phyloP scores from a whole-genome alignment of 352 stramenopile genomes.

The Phytophthora parvispora region DNA sequence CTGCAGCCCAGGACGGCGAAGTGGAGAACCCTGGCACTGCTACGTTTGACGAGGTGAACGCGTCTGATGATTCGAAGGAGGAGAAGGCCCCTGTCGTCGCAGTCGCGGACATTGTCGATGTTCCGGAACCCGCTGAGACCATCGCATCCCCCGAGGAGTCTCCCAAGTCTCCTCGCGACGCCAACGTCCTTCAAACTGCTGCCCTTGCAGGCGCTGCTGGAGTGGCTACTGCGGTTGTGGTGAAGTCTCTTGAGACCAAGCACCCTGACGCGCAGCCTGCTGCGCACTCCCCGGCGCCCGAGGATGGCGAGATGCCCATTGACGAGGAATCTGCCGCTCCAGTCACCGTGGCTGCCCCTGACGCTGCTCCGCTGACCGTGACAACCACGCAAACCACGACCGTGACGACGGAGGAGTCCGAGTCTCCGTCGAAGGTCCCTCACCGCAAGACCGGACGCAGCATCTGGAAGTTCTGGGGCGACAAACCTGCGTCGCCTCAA shows the following conservation, averaged over 20 bases:
- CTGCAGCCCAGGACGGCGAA: slow-evolving; percentile 1
- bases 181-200: background rate
- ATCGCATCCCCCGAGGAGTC: background rate
- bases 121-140: background rate
- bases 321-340: background rate
- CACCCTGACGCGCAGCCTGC: background rate
- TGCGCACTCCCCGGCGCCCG: background rate
- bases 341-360: background rate
- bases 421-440: slow-evolving; percentile 3
- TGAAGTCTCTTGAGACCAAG: background rate
- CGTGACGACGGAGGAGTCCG: slow-evolving; percentile 3
- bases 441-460: slow-evolving; percentile 28
- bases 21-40: background rate
- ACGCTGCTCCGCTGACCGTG: background rate
- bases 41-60: background rate
- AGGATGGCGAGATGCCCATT: background rate
- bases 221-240: background rate
- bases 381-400: background rate
- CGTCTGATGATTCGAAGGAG: slow-evolving; percentile 3
- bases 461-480: slow-evolving; percentile 39
- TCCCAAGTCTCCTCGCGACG: slow-evolving; percentile 4
- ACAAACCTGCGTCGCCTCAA: slow-evolving; percentile 15
- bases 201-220: background rate
- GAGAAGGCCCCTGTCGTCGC: background rate
- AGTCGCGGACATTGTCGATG: slow-evolving; percentile 1